Percentiles rank a stretch among this genome's conserved stretches.
phyloP scores from a whole-genome alignment of 2,329 filamentous ascomycete genomes.

The Juglanconis sp. region DNA sequence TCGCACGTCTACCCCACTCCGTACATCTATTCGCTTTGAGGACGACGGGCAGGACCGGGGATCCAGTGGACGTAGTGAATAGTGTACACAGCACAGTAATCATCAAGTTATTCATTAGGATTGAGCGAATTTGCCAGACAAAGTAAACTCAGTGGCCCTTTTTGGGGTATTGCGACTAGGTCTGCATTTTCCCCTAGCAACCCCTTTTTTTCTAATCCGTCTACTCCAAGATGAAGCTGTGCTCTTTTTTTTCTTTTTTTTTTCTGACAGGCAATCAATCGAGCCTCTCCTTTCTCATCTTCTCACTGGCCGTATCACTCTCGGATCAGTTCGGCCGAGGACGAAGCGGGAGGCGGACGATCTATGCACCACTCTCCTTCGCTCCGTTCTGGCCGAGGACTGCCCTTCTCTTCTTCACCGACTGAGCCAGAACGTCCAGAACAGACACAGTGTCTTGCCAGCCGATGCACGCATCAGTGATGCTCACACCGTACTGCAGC shows the following conservation, averaged over 20 bases:
- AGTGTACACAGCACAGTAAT: too few relatives aligned
- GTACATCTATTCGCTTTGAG: too few relatives aligned
- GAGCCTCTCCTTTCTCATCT: not conserved
- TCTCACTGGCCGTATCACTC: not conserved
- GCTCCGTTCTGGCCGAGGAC: slow-evolving; percentile 29
- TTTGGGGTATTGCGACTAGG: not conserved
- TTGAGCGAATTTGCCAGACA: too few relatives aligned
- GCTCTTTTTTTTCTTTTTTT: not conserved
- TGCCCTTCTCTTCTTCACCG: slow-evolving; percentile 71
- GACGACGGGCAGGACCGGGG: too few relatives aligned
- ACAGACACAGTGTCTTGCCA: slow-evolving; percentile 87
- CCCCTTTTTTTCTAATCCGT: not conserved
- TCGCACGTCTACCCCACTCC: too few relatives aligned
- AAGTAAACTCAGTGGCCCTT: too few relatives aligned
- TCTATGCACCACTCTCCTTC: slow-evolving; percentile 14
- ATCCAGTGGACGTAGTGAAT: too few relatives aligned
- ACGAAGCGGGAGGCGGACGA: slow-evolving; percentile 10
- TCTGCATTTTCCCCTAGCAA: not conserved
- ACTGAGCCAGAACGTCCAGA: slow-evolving; percentile 73
- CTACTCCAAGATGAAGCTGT: slow-evolving; percentile 1
- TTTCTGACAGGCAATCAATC: not conserved
- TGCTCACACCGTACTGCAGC: slow-evolving; percentile 90
- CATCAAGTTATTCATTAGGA: too few relatives aligned
- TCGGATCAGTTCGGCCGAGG: slow-evolving; percentile 5
- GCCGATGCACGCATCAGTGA: slow-evolving; percentile 94